These are phyloP conservation scores for Candida sp. DNA, from an alignment of 1,139 yeast genomes.

Conservation along the genomic window DNA sequence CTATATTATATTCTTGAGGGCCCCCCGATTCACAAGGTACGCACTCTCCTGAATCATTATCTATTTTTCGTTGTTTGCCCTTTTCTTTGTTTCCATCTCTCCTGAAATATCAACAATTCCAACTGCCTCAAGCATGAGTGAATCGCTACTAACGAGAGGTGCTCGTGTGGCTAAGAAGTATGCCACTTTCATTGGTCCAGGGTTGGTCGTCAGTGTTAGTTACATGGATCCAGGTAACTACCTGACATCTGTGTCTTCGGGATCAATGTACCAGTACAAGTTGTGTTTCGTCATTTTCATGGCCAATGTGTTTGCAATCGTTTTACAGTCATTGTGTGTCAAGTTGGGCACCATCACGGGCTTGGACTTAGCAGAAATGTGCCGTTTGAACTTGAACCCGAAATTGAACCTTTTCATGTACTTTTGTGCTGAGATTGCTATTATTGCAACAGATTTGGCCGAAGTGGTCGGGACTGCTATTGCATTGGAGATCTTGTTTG, in stretches of 20 bases:
- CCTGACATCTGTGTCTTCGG: conserved; percentile 80
- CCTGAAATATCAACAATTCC: neutral
- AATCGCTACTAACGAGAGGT: neutral
- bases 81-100: neutral
- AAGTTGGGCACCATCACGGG: conserved; percentile 83
- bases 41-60: neutral
- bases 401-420: conserved; percentile 62
- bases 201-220: conserved; percentile 76
- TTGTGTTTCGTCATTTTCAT: conserved; percentile 65
- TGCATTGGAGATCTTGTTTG: conserved; percentile 69
- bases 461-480: conserved; percentile 87
- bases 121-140: neutral
- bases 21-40: neutral
- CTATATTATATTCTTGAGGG: neutral
- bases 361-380: conserved; percentile 76
- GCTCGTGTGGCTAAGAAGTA: conserved; percentile 42
- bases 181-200: conserved; percentile 75
- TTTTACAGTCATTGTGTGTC: conserved; percentile 72
- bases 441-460: conserved; percentile 81
- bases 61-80: neutral
- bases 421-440: conserved; percentile 72
- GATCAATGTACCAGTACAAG: conserved; percentile 71
- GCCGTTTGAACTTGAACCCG: conserved; percentile 64
- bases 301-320: conserved; percentile 73
- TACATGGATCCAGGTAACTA: conserved; percentile 88